Base-by-base conservation (phyloP, 2,329 filamentous ascomycete species). In the Talaromyces amestolkiae region DNA sequence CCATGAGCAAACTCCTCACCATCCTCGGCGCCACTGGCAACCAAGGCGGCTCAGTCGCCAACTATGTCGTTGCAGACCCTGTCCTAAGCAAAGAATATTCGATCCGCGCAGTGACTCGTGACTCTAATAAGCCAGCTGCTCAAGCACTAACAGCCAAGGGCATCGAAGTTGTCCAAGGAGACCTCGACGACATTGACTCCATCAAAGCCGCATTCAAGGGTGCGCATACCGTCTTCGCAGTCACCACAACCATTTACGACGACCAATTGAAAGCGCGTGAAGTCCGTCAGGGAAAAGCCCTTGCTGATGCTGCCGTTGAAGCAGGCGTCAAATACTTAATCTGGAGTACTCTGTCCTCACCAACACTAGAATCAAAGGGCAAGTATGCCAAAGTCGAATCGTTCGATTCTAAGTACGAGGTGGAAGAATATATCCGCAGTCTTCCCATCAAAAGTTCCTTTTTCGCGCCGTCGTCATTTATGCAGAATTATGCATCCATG, bases 11-110 rank as follows among this genome's bases (percentile, higher is more conserved):
- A 43, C 65, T 72, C 17, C 64, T 87, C 71, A 83, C 82, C 53
- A 79, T 89, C 13, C 84, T 88, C 69, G 86, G 86, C 33, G 83
- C 85, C 51, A 88, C 86, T 19, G 85, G 86, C 65, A 82, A 84
- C 66, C 87, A 89, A 75, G 87, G 87, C 58, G 83, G 84, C 67
- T 85, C 84, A 9, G 79, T 88, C 54, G 82, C 85, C 60, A 73
- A 77, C 37, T 70, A 72, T 45, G 72, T 85, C 19, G 77, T 83
- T 11, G 68, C 72, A 27, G 76, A 79, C 70, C 74, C 82, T 0
- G 75, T 80, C 58, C 76, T 84, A 1, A 78, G 77, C n/a, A 75
- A 79, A 53, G 73, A 80, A 47, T 87, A 82, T 78, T 72, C 76
- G 5, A 76, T 89, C 45, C 84, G 86, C 35, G 87, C 79, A 56